Evolutionary conservation across 257 asterid species (phyloP), one percentile per base, ranked within the genome.

Genomic region (Solanum infundibuliforme): DNA sequence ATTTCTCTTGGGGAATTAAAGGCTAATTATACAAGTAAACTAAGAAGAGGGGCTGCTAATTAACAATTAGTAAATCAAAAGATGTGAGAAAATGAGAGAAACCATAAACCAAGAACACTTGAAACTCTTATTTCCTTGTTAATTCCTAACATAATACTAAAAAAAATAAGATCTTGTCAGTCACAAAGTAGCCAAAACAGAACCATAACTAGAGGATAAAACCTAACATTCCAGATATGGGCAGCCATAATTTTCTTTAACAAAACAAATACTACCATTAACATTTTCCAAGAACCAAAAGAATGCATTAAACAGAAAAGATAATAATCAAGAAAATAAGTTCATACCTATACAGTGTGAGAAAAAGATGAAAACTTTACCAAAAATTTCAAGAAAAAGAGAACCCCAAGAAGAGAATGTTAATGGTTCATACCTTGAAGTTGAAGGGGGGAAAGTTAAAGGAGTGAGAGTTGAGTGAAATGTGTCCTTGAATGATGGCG

Each of bases 401-500:
- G 60, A 91, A 93, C 89, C 87, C 87, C 71, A 46, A 86, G 14
- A 89, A 86, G 55, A 83, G 83, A 87, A 72, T 73, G 23, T 52
- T 7, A 31, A 39, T 62, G 3, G 46, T 43, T 77, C 12, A 18
- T 87, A 91, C 92, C 91, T 85, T 55, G 88, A 71, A 43, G 55
- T 20, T 74, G 81, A 73, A 73, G 16, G 2, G 2, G 81, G 81
- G 43, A 11, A 21, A 16, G n/a, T 74, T 74, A 74, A 74, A 74
- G 18, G 85, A 27, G 66, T 72, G 88, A 68, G 58, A 41, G 41
- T 48, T 7, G 20, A n/a, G 25, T 83, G 52, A 62, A 4, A 86
- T 69, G 86, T 84, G 92, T 87, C 91, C 93, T 89, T 91, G 92
- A 85, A 31, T 87, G 89, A 87, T 87, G 91, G 92, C 91, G 89